Evolutionary conservation across 345 rosid species (phyloP).

Genomic region (Aquilaria sinensis): DNA sequence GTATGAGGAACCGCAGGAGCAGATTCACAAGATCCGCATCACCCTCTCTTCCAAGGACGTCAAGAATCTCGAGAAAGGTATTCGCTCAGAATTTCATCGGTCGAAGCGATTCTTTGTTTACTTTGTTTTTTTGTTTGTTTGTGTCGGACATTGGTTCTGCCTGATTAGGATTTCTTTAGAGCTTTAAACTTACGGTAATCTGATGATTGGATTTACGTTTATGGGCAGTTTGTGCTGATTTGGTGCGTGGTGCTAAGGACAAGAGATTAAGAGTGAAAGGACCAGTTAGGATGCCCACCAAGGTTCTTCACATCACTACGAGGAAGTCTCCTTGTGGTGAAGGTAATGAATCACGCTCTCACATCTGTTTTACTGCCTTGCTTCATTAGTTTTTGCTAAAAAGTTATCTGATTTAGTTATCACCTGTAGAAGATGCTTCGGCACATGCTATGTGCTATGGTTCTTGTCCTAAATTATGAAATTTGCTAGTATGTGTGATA

Average conservation of each 20-base stretch:
- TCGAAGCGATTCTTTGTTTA: not conserved
- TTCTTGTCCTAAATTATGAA: no score
- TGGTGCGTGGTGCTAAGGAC: conserved; percentile 56
- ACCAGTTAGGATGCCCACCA: conserved; percentile 58
- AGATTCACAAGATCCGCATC: conserved; percentile 71
- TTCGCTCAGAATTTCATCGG: not conserved
- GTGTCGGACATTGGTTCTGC: not conserved
- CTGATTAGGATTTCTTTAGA: not conserved
- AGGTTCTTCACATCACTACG: conserved; percentile 51
- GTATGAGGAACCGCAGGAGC: conserved; percentile 55
- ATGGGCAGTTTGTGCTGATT: conserved; percentile 42
- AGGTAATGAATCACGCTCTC: conserved; percentile 23
- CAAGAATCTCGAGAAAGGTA: conserved; percentile 72
- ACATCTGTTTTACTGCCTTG: no score
- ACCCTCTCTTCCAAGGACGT: conserved; percentile 73
- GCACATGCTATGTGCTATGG: no score
- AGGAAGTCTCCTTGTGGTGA: conserved; percentile 64
- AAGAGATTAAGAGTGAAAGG: conserved; percentile 53
- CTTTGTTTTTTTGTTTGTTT: not conserved
- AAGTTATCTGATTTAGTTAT: no score
- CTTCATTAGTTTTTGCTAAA: no score
- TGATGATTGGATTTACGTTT: conserved; percentile 1
- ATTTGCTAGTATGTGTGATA: no score
- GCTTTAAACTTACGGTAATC: not conserved
- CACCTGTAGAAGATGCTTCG: no score